Conservation (phyloP, 2,329 filamentous ascomycete genomes). For the Penicillium paneum region DNA sequence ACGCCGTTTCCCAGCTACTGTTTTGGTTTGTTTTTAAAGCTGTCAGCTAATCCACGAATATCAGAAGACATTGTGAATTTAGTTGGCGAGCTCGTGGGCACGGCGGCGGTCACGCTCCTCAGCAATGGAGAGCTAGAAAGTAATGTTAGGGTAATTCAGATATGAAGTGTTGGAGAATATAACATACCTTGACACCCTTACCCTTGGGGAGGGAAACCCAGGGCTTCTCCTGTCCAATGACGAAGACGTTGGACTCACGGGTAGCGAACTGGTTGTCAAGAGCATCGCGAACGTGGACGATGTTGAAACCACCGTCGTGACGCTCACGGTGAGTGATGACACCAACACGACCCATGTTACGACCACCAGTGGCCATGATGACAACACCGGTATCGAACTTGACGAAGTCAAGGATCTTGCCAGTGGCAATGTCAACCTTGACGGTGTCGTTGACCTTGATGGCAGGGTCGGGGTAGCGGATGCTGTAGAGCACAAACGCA, state of each 20-base stretch:
- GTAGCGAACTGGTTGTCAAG: conserved; percentile 99
- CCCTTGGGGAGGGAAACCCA: conserved; percentile 99
- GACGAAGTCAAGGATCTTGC: conserved; percentile 98
- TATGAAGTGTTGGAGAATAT: not conserved
- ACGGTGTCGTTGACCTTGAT: conserved; percentile 99
- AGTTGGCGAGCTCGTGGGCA: conserved; percentile 60
- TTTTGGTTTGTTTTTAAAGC: conserved; percentile 28
- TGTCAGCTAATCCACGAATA: conserved; percentile 20
- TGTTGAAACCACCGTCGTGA: conserved; percentile 99
- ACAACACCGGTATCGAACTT: conserved; percentile 98
- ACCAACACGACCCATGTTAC: conserved; percentile 99
- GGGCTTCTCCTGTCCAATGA: conserved; percentile 97
- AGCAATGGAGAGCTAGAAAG: conserved; percentile 76
- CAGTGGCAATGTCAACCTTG: conserved; percentile 95
- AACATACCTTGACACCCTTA: conserved; percentile 88
- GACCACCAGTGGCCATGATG: conserved; percentile 98
- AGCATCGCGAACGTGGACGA: conserved; percentile 84
- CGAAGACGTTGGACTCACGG: conserved; percentile 99
- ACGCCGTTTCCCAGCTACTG: conserved; percentile 33
- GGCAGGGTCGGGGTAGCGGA: conserved; percentile 96
- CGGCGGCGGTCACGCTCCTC: conserved; percentile 99
- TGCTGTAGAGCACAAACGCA: conserved; percentile 56
- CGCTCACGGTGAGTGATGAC: conserved; percentile 99
- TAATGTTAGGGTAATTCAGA: conserved; percentile 19
- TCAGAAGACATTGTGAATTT: conserved; percentile 30